These are phyloP conservation scores for Bocquillonia castaneifolia DNA, from an alignment of 441 rosid genomes.

Conservation along the genomic window DNA sequence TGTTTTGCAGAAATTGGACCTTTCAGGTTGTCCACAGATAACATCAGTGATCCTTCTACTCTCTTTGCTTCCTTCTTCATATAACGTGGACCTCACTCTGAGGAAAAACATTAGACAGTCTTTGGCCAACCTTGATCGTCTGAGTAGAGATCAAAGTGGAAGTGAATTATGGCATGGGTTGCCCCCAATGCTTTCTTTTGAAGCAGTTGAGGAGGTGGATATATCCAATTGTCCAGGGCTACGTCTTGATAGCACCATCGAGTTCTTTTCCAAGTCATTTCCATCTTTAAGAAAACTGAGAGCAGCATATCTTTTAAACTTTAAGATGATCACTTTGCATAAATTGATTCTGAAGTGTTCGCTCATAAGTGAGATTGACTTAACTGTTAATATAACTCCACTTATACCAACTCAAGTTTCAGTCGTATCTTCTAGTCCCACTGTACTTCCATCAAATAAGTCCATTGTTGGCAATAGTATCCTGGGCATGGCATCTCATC, in stretches of 20 bases:
- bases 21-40: constrained; percentile 66
- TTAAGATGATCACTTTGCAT: constrained; percentile 35
- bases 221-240: constrained; percentile 65
- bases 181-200: constrained; percentile 42
- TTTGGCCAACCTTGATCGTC: constrained; percentile 29
- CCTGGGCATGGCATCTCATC: constrained; percentile 24
- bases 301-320: constrained; percentile 69
- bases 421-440: constrained; percentile 39
- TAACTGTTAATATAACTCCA: constrained; percentile 59
- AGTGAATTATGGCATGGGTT: constrained; percentile 22
- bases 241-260: constrained; percentile 44
- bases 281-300: constrained; percentile 60
- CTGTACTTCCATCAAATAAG: constrained; percentile 27
- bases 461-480: constrained; percentile 22
- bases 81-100: constrained; percentile 25
- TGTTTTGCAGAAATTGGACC: constrained; percentile 53
- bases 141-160: constrained; percentile 29
- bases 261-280: constrained; percentile 57
- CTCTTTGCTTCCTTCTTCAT: constrained; percentile 45
- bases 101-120: constrained; percentile 31
- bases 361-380: constrained; percentile 53
- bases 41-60: constrained; percentile 43
- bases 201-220: constrained; percentile 54
- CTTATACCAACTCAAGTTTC: constrained; percentile 41
- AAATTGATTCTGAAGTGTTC: constrained; percentile 44